A percentile compares a stretch with the other conserved stretches of the same genome.
Evolutionary conservation across 2,329 filamentous ascomycete genomes (phyloP).

Genomic region (Piedraia hortae): DNA sequence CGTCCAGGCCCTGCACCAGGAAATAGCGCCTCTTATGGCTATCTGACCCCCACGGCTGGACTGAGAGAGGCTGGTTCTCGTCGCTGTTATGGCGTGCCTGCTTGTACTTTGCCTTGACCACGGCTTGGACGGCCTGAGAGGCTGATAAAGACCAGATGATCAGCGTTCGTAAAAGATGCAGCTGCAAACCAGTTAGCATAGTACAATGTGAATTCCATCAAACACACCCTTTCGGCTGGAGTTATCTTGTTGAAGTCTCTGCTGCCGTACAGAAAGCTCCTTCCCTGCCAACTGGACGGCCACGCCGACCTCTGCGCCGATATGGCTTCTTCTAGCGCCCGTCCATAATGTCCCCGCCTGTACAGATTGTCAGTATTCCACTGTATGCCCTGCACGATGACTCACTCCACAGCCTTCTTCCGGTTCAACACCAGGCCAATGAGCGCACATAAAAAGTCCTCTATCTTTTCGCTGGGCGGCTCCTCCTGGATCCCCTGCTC

Average conservation of each 20-base stretch:
- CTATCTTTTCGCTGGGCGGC: conserved; percentile 56
- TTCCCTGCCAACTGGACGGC: conserved; percentile 55
- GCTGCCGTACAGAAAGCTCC: conserved; percentile 58
- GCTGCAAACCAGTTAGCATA: conserved; percentile 23
- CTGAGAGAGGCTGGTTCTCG: conserved; percentile 61
- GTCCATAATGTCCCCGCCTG: conserved; percentile 74
- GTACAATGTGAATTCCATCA: not conserved
- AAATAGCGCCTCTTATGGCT: conserved; percentile 82
- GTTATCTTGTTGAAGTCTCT: conserved; percentile 60
- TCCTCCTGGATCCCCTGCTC: conserved; percentile 59
- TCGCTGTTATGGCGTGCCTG: conserved; percentile 53
- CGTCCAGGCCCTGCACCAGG: conserved; percentile 75
- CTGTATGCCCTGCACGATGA: conserved; percentile 7
- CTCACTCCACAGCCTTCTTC: conserved; percentile 97
- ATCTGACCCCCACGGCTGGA: conserved; percentile 75
- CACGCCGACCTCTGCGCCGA: conserved; percentile 66
- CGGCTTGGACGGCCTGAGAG: conserved; percentile 53
- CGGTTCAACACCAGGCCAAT: conserved; percentile 73
- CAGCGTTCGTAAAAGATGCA: conserved; percentile 57
- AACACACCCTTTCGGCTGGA: conserved; percentile 48
- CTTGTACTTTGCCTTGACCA: conserved; percentile 75
- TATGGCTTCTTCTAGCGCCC: conserved; percentile 82
- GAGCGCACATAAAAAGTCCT: conserved; percentile 70
- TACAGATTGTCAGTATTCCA: conserved; percentile 11
- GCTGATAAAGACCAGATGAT: conserved; percentile 73